Conservation (phyloP, 306 rosid species). For the Rosa chinensis region DNA sequence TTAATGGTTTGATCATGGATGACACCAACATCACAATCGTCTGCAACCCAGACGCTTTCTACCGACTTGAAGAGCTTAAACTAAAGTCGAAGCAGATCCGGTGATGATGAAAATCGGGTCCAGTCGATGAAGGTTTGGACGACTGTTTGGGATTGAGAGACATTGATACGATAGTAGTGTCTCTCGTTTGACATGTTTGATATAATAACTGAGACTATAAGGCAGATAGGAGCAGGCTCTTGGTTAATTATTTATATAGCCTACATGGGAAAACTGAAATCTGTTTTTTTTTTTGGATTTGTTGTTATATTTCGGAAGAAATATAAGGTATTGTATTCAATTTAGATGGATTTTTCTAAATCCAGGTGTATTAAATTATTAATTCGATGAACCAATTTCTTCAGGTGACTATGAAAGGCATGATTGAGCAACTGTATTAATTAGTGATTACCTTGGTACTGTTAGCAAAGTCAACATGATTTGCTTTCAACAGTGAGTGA, state of each 20-base stretch:
- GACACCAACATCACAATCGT: not conserved
- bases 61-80: not conserved
- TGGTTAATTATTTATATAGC: not conserved
- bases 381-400: not conserved
- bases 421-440: not conserved
- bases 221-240: not conserved
- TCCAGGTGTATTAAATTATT: not conserved
- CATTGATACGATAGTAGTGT: slow-evolving; percentile 4
- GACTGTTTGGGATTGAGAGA: not conserved
- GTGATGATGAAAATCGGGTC: not conserved
- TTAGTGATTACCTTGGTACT: not conserved
- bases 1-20: slow-evolving; percentile 1
- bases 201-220: not conserved
- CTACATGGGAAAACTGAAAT: not conserved
- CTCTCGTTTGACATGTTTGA: not conserved
- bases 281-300: not conserved
- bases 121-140: not conserved
- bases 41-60: not conserved
- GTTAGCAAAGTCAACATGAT: not conserved
- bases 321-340: not conserved
- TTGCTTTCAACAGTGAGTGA: not conserved
- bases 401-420: not conserved
- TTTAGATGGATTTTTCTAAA: not conserved
- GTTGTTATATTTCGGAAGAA: not conserved
- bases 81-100: not conserved